Base-by-base conservation (phyloP, 768 basidiomycete species). In the Pisolithus marmoratus region DNA sequence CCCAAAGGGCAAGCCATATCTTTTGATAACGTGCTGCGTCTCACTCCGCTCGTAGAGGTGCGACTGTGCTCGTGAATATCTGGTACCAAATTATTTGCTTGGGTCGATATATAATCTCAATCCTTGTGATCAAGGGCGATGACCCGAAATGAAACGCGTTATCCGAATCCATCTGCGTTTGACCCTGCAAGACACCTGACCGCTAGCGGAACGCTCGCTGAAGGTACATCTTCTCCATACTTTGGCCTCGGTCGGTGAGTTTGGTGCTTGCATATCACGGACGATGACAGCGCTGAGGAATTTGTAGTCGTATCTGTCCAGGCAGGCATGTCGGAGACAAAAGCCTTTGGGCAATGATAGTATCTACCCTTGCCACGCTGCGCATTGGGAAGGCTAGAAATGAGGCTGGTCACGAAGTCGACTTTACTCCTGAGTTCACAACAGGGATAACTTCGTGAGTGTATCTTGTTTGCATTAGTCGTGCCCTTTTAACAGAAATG, bases 131-230 rank as follows among this genome's bases (percentile, higher is more conserved):
- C 34, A 34, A 78, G 75, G 74, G 72, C 68, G 6, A 74, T 77
- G 34, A 68, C 74, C 17, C 81, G 80, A 50, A 78, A 84, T 58
- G 72, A 74, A 48, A 62, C 57, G 3, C 65, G 70, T 38, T 85
- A 81, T 63, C 73, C 75, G 7, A 72, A 83, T 31, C 75, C 83
- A 5, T 72, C 72, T 51, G 56, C 58, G 7, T 83, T 83, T 66
- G 70, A 73, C 23, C 83, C 84, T 6, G 79, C 82, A 54, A 72
- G 83, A 37, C 81, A 79, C 66, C 59, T 85, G 12, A 57, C 55
- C 7, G 2, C 55, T 1, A 14, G 48, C 0, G 66, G 64, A n/a
- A 48, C 40, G 14, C 48, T 64, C 14, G 38, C 27, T 2, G 53
- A 58, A 17, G 57, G 46, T 8, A 31, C 42, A 3, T n/a, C 29